Percentiles rank a stretch among this genome's conserved stretches.
These are phyloP conservation scores for Hyaloperonospora arabidopsidis DNA, from an alignment of 352 stramenopile species.

Conservation along the genomic window DNA sequence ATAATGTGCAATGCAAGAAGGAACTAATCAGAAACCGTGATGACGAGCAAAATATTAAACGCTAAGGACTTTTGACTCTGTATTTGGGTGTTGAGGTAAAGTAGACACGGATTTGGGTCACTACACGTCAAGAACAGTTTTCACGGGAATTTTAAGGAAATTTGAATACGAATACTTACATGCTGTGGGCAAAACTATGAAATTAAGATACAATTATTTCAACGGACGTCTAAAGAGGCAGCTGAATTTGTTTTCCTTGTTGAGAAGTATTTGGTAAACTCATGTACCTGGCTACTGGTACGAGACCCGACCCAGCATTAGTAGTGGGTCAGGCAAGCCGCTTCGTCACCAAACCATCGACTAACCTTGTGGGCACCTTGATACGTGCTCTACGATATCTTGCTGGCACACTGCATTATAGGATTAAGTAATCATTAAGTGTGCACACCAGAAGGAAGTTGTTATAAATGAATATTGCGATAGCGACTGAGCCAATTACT, in stretches of 20 bases:
- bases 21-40: background rate
- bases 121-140: background rate
- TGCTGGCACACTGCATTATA: background rate
- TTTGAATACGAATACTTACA: background rate
- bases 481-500: background rate
- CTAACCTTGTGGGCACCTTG: constrained; percentile 1
- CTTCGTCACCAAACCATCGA: constrained; percentile 11
- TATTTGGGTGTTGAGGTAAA: background rate
- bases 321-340: constrained; percentile 18
- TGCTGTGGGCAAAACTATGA: constrained; percentile 6
- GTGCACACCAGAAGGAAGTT: background rate
- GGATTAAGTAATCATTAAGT: constrained; percentile 3
- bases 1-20: background rate
- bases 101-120: background rate
- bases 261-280: constrained; percentile 14
- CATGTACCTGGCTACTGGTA: constrained; percentile 28
- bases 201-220: constrained; percentile 4
- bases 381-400: constrained; percentile 8
- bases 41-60: background rate
- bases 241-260: constrained; percentile 7
- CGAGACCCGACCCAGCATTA: constrained; percentile 21
- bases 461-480: background rate
- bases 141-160: background rate
- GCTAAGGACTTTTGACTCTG: background rate
- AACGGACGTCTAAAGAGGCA: background rate